Conservation (phyloP, 2,329 filamentous ascomycete genomes). For the Ceratocystis lukuohia region DNA sequence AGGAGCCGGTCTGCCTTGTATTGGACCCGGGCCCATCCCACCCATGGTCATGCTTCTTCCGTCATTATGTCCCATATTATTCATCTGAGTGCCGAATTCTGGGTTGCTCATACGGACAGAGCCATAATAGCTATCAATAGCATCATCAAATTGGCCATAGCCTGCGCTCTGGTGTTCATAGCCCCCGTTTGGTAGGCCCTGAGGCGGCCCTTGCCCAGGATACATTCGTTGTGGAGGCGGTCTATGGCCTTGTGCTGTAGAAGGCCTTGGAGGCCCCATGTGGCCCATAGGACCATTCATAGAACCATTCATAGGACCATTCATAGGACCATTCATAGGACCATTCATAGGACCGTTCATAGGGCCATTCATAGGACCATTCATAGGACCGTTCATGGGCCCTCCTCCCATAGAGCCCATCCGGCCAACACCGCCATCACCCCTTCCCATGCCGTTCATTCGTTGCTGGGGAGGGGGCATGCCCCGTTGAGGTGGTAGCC, state of each 20-base stretch:
- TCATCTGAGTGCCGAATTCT: slow-evolving; percentile 21
- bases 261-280: slow-evolving; percentile 27
- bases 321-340: slow-evolving; percentile 4
- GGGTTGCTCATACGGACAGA: slow-evolving; percentile 23
- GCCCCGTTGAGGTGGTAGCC: slow-evolving; percentile 23
- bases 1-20: slow-evolving; percentile 10
- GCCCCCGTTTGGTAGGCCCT: slow-evolving; percentile 21
- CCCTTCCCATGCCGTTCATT: slow-evolving; percentile 35
- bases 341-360: background rate
- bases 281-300: slow-evolving; percentile 1
- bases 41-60: slow-evolving; percentile 16
- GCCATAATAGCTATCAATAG: slow-evolving; percentile 23
- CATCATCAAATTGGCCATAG: slow-evolving; percentile 22
- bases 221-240: slow-evolving; percentile 42
- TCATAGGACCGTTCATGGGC: slow-evolving; percentile 21
- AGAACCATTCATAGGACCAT: background rate
- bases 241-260: slow-evolving; percentile 40
- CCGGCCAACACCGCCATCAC: slow-evolving; percentile 26
- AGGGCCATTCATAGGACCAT: background rate
- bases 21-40: slow-evolving; percentile 5
- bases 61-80: slow-evolving; percentile 5
- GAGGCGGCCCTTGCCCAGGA: slow-evolving; percentile 31
- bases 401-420: slow-evolving; percentile 28
- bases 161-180: slow-evolving; percentile 18
- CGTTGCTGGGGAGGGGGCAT: slow-evolving; percentile 26